Evolutionary conservation across 768 basidiomycete genomes (phyloP).

Genomic region (Termitomyces sp.): DNA sequence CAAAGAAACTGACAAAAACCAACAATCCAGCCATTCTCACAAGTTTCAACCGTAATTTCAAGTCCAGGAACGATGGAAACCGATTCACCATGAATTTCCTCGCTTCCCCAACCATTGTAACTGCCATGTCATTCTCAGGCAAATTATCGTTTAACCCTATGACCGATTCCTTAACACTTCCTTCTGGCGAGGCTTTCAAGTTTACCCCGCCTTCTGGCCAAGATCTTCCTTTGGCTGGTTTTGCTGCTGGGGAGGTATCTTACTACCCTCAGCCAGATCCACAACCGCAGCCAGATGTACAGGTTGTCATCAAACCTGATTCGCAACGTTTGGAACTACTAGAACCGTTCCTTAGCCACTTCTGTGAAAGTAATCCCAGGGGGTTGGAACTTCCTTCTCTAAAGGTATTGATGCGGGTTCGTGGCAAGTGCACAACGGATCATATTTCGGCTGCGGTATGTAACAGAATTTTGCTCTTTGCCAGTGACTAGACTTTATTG

Average conservation of each 20-base stretch:
- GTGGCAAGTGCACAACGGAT: slow-evolving; percentile 99
- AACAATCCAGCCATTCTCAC: slow-evolving; percentile 76
- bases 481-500: slow-evolving; percentile 1
- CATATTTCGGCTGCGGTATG: slow-evolving; percentile 94
- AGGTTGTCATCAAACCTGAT: slow-evolving; percentile 69
- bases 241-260: slow-evolving; percentile 63
- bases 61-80: slow-evolving; percentile 96
- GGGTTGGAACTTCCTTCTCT: slow-evolving; percentile 74
- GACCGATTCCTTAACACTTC: slow-evolving; percentile 61
- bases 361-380: slow-evolving; percentile 44
- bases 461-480: slow-evolving; percentile 3
- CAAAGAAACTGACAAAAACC: slow-evolving; percentile 1
- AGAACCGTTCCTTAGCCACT: slow-evolving; percentile 79
- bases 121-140: slow-evolving; percentile 96
- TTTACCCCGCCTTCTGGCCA: slow-evolving; percentile 82
- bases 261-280: slow-evolving; percentile 80
- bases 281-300: slow-evolving; percentile 65
- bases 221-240: slow-evolving; percentile 80
- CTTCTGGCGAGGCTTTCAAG: slow-evolving; percentile 74
- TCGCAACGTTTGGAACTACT: slow-evolving; percentile 86
- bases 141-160: slow-evolving; percentile 91
- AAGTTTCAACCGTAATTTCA: slow-evolving; percentile 89
- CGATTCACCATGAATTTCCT: slow-evolving; percentile 95
- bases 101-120: slow-evolving; percentile 94
- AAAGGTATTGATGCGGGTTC: slow-evolving; percentile 83